Conservation (phyloP, 768 basidiomycete genomes). For the Pisolithus orientalis region DNA sequence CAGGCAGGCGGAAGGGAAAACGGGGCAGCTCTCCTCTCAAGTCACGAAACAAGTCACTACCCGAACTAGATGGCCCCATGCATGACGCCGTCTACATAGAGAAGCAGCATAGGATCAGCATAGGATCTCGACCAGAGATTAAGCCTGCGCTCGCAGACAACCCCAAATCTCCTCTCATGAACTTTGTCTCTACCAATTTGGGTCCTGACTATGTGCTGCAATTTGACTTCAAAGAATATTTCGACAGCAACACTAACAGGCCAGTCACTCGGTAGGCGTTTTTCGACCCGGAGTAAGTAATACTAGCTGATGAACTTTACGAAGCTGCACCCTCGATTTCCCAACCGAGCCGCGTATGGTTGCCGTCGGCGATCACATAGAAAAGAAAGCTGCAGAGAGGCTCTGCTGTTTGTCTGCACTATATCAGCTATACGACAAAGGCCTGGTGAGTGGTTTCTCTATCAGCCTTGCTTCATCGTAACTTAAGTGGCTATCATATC, state of each 20-base stretch:
- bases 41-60: slow-evolving; percentile 2
- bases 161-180: slow-evolving; percentile 48
- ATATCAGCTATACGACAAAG: slow-evolving; percentile 58
- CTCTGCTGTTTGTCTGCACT: slow-evolving; percentile 73
- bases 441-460: slow-evolving; percentile 48
- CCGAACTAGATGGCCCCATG: slow-evolving; percentile 26
- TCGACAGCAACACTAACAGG: slow-evolving; percentile 8
- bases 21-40: not conserved
- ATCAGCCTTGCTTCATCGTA: not conserved
- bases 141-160: slow-evolving; percentile 33
- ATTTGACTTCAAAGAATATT: slow-evolving; percentile 10
- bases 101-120: slow-evolving; percentile 14
- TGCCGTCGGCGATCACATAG: slow-evolving; percentile 56
- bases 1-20: slow-evolving; percentile 1
- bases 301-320: slow-evolving; percentile 2
- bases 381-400: slow-evolving; percentile 60
- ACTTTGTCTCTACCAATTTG: slow-evolving; percentile 23
- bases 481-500: not conserved
- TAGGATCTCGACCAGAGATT: slow-evolving; percentile 9
- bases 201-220: slow-evolving; percentile 6
- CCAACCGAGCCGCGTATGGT: slow-evolving; percentile 33
- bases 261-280: slow-evolving; percentile 18
- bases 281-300: too few species aligned
- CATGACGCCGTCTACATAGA: slow-evolving; percentile 31
- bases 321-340: slow-evolving; percentile 20